phyloP scores from a whole-genome alignment of 2,329 filamentous ascomycete genomes.

The Aspergillus quadricinctus region DNA sequence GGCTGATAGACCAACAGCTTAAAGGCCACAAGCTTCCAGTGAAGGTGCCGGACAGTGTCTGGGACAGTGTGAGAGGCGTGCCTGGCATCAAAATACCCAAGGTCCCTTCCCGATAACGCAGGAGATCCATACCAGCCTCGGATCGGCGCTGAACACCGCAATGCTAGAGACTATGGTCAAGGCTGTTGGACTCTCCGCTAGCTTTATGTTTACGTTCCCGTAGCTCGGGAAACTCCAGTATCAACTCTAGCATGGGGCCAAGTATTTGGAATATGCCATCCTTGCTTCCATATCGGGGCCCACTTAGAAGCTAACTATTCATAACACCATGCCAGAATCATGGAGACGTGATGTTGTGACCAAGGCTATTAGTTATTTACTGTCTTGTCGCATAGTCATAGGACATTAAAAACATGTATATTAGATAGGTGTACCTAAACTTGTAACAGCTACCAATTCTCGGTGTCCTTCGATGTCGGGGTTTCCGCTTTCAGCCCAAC shows the following conservation, averaged over 20 bases:
- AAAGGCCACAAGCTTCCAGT: conserved; percentile 45
- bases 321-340: not conserved
- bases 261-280: not conserved
- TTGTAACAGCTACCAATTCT: not conserved
- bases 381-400: not conserved
- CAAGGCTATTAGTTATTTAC: not conserved
- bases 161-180: not conserved
- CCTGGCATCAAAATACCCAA: conserved; percentile 32
- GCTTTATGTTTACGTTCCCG: not conserved
- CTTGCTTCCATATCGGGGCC: not conserved
- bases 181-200: not conserved
- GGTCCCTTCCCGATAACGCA: not conserved
- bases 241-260: not conserved
- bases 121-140: conserved; percentile 5
- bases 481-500: not conserved
- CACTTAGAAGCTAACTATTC: not conserved
- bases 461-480: no score
- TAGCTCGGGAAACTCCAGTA: not conserved
- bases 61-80: conserved; percentile 42
- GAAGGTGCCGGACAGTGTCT: conserved; percentile 44
- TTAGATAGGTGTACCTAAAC: not conserved
- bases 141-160: not conserved
- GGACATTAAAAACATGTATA: not conserved
- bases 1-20: conserved; percentile 47
- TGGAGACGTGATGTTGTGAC: not conserved